A percentile compares a stretch with the other conserved stretches of the same genome.
These are phyloP conservation scores for Dioscorea cayenensis DNA, from an alignment of 116 monocot genomes.

Conservation along the genomic window DNA sequence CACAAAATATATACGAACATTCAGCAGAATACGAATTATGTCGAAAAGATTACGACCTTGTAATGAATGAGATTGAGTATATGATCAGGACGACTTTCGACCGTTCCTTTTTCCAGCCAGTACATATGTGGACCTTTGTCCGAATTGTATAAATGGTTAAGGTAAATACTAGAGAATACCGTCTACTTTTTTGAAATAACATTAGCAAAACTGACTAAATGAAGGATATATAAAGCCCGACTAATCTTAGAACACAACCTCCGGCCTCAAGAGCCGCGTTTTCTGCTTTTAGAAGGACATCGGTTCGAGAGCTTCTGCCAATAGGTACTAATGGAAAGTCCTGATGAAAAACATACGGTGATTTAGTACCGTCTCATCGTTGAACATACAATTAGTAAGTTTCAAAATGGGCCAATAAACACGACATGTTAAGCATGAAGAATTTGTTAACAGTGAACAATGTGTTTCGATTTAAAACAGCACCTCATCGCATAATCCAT, in stretches of 20 bases:
- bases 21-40: background rate
- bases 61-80: conserved; percentile 95
- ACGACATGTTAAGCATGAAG: background rate
- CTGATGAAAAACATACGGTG: background rate
- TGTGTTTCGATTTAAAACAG: conserved; percentile 19
- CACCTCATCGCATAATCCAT: conserved; percentile 78
- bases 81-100: conserved; percentile 82
- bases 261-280: background rate
- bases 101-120: conserved; percentile 66
- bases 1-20: background rate
- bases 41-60: conserved; percentile 40
- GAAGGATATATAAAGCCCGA: conserved; percentile 1
- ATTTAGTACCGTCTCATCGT: no score
- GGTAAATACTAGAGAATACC: conserved; percentile 6
- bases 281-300: conserved; percentile 1
- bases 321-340: background rate
- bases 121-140: conserved; percentile 85
- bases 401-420: no score
- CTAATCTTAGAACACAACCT: conserved; percentile 1
- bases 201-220: background rate
- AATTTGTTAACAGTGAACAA: conserved; percentile 10
- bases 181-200: background rate
- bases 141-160: conserved; percentile 49
- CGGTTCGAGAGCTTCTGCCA: background rate
- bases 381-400: no score